phyloP scores from a whole-genome alignment of 345 rosid species.

The Citrus cavaleriei region DNA sequence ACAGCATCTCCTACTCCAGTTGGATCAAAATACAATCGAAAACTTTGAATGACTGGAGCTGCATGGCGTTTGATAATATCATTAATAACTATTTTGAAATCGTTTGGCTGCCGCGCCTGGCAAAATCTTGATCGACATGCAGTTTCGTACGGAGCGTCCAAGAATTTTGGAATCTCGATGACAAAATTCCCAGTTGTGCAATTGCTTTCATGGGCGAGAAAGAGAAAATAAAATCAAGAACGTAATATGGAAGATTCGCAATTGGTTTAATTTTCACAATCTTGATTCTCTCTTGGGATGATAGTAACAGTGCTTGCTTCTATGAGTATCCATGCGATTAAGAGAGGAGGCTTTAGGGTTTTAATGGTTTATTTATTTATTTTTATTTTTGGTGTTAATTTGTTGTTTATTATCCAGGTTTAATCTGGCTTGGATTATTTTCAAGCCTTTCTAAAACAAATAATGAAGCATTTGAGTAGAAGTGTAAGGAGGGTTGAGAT shows the following conservation, averaged over 20 bases:
- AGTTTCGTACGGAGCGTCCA: neutral
- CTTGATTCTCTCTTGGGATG: neutral
- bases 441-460: neutral
- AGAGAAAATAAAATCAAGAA: slow-evolving; percentile 11
- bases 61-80: neutral
- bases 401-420: neutral
- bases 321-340: neutral
- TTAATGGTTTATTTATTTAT: neutral
- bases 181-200: neutral
- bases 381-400: neutral
- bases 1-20: neutral
- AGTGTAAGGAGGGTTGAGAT: neutral
- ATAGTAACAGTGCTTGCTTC: neutral
- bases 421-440: neutral
- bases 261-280: neutral
- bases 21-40: slow-evolving; percentile 9
- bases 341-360: neutral
- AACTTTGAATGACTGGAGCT: neutral
- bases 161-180: neutral
- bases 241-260: neutral
- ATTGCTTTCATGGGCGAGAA: slow-evolving; percentile 7
- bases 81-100: neutral
- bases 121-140: slow-evolving; percentile 5
- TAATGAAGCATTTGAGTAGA: neutral
- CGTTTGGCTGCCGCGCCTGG: neutral